Evolutionary conservation across 768 basidiomycete species (phyloP), one percentile per base, ranked within the genome.

Genomic region (Suillus spraguei): DNA sequence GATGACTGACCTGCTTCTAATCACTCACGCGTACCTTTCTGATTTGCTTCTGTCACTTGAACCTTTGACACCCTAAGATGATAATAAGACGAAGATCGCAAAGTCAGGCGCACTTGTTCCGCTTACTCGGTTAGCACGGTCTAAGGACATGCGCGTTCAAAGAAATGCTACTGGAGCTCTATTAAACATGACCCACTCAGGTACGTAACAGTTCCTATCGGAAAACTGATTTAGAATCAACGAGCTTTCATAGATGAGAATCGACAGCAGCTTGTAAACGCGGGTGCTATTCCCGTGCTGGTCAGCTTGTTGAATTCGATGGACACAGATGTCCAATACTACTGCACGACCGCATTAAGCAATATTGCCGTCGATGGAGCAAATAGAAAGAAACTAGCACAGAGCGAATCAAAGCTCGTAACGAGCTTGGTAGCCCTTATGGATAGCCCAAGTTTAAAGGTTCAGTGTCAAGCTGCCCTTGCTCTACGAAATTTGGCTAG

Each of bases 281-380:
- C 97, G 35, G 97, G 97, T 5, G 97, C 97, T 24, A 98, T 99
- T 64, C 97, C 97, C 17, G 97, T 99, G 36, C 85, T 97, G 13
- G 97, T 99, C 67, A 90, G 90, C 71, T 83, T 99, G 39, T 82
- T 99, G 66, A 97, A 96, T 73, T 95, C 94, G 6, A 88, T 92
- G 55, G 97, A 99, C 75, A 99, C 97, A n/a, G 97, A 99, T 72
- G 97, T 99, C 2, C 97, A 99, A 75, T 99, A 99, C 72, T 99
- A 99, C 75, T 99, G 97, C 78, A 99, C 97, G 7, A 99, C 97
- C 14, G 97, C 97, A 7, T 78, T 99, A 69, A 95, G 93, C 74
- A 99, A 99, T 72, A 99, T 99, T 67, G 97, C 97, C 39, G 97
- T 99, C 8, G 97, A 99, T 78, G 92, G 94, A 88, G 69, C 65